Percentiles rank a stretch among this genome's conserved stretches.
phyloP scores from a whole-genome alignment of 2,329 filamentous ascomycete species.

The Thelonectria rubi region DNA sequence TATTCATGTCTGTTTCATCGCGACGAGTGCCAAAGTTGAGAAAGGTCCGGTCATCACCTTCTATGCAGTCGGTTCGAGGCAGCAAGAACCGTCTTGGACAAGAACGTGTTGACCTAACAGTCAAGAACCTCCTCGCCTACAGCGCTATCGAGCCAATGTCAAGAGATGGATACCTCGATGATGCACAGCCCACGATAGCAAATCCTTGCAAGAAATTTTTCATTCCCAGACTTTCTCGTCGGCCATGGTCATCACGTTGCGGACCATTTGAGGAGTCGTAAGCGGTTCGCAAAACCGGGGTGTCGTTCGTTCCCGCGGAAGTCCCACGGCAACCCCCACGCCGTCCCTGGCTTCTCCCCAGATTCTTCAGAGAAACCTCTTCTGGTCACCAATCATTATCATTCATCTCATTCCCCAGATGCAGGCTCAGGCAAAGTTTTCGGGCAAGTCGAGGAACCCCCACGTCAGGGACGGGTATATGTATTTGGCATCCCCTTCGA shows the following conservation, averaged over 20 bases:
- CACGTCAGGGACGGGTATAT: not conserved
- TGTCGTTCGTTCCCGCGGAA: slow-evolving; percentile 5
- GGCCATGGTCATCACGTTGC: slow-evolving; percentile 6
- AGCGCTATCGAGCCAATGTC: not conserved
- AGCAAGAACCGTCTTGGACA: not conserved
- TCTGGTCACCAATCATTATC: slow-evolving; percentile 20
- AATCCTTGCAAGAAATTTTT: slow-evolving; percentile 1
- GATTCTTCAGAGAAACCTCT: slow-evolving; percentile 18
- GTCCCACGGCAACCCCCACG: slow-evolving; percentile 19
- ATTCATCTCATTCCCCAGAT: slow-evolving; percentile 11
- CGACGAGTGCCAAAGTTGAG: not conserved
- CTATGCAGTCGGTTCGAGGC: not conserved
- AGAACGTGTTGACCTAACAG: not conserved
- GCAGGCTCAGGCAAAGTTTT: slow-evolving; percentile 15
- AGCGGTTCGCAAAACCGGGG: slow-evolving; percentile 13
- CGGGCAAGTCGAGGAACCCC: not conserved
- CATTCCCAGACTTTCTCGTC: not conserved
- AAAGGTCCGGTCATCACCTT: not conserved
- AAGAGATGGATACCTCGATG: not conserved
- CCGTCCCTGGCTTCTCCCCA: slow-evolving; percentile 18
- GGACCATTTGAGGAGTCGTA: slow-evolving; percentile 9
- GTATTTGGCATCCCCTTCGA: slow-evolving; percentile 11
- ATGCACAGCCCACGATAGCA: slow-evolving; percentile 3
- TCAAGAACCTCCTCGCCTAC: not conserved
- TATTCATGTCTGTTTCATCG: too few relatives aligned